Conservation (phyloP, 306 rosid genomes). For the Castanea sativa region DNA sequence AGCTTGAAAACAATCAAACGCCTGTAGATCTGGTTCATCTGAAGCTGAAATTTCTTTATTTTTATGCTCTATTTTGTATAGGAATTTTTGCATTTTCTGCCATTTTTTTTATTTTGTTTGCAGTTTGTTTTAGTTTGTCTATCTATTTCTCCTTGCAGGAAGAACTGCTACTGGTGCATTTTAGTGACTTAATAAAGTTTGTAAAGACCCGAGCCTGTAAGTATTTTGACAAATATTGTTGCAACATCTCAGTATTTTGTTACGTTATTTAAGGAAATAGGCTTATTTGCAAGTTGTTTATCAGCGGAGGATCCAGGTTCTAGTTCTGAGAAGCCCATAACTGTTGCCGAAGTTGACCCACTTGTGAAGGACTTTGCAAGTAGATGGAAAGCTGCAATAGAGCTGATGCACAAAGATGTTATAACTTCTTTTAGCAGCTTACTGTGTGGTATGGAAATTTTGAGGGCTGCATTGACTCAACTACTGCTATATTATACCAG, state of each 20-base stretch:
- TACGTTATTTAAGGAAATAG: neutral
- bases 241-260: slow-evolving; percentile 4
- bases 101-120: neutral
- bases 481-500: slow-evolving; percentile 86
- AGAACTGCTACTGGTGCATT: slow-evolving; percentile 88
- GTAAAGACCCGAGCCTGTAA: slow-evolving; percentile 92
- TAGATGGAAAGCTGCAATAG: slow-evolving; percentile 97
- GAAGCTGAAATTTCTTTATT: neutral
- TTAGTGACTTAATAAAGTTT: slow-evolving; percentile 73
- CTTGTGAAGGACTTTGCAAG: slow-evolving; percentile 93
- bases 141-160: slow-evolving; percentile 60
- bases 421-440: slow-evolving; percentile 98
- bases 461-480: slow-evolving; percentile 89
- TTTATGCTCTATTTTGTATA: neutral
- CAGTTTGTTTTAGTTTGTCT: slow-evolving; percentile 16
- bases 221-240: slow-evolving; percentile 27
- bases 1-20: neutral
- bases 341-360: slow-evolving; percentile 81
- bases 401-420: slow-evolving; percentile 98
- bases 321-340: slow-evolving; percentile 59
- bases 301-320: slow-evolving; percentile 85
- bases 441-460: slow-evolving; percentile 92
- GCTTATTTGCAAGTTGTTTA: slow-evolving; percentile 19
- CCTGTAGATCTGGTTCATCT: neutral
- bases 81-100: neutral